Evolutionary conservation across 1,139 yeast genomes (phyloP).

Genomic region (Geotrichum histeridarum): DNA sequence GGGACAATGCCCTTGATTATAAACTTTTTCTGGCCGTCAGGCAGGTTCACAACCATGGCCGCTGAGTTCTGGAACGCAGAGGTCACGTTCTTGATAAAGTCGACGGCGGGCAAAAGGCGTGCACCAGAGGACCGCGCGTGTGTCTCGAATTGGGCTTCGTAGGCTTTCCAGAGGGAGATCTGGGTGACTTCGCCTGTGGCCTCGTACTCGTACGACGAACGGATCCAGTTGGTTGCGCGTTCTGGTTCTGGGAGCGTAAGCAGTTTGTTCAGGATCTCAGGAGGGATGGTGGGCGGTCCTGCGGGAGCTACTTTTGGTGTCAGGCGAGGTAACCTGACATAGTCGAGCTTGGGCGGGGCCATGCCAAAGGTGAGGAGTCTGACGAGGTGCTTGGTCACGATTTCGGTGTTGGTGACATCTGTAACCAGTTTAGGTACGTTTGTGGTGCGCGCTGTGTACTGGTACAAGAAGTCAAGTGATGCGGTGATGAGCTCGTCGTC

Average conservation of each 20-base stretch:
- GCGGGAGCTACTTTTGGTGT: conserved; percentile 41
- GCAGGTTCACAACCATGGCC: conserved; percentile 74
- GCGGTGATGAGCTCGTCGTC: conserved; percentile 60
- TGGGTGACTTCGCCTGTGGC: conserved; percentile 85
- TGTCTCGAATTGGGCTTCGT: conserved; percentile 73
- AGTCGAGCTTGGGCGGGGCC: conserved; percentile 32
- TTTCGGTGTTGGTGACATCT: conserved; percentile 43
- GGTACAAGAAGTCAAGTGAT: conserved; percentile 61
- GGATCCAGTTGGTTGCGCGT: conserved; percentile 91
- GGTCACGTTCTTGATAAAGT: conserved; percentile 88
- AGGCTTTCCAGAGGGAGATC: conserved; percentile 91
- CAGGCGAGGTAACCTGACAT: conserved; percentile 37
- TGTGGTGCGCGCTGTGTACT: conserved; percentile 51
- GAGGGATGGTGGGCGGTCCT: conserved; percentile 64
- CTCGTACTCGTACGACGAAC: conserved; percentile 84
- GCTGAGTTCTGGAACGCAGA: conserved; percentile 84
- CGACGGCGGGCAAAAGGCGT: conserved; percentile 85
- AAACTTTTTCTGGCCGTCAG: conserved; percentile 66
- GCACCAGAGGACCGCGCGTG: conserved; percentile 42
- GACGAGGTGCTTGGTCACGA: conserved; percentile 43
- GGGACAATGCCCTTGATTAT: conserved; percentile 88
- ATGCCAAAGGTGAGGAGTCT: conserved; percentile 55
- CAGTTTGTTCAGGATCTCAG: conserved; percentile 57
- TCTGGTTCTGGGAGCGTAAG: conserved; percentile 73
- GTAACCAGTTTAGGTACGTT: conserved; percentile 31